Base-by-base conservation (phyloP, 1,284 basidiomycete species). In the Ustilago xerochloae region DNA sequence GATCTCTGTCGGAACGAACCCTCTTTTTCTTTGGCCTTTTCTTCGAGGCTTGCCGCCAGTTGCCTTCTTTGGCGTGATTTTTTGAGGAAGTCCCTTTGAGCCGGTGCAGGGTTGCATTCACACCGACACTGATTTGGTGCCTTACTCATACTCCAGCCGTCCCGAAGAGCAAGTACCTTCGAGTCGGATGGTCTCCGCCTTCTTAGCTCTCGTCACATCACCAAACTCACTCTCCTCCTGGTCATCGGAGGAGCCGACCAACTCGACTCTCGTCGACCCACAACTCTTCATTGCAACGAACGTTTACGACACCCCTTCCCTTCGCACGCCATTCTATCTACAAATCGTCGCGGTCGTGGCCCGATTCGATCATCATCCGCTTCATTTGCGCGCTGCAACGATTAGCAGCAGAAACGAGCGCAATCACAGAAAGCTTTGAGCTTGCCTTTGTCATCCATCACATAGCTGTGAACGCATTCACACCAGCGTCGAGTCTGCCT, bases 171-270 rank as follows among this genome's bases (percentile, higher is more conserved):
- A 20, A 20, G 35, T n/a, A 8, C 12, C 7, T 6, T 26, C 35
- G n/a, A n/a, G n/a, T n/a, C n/a, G n/a, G n/a, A n/a, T 28, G 20
- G 28, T 50, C 47, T 60, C 57, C 30, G 46, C 24, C 32, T 33
- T 10, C 12, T 26, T 1, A 16, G 26, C 20, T 60, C 28, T 24
- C 33, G 43, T 60, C 57, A 36, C 47, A 22, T 49, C 57, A 52
- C 28, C 48, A 52, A 39, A 32, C n/a, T 46, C 8, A 22, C 35
- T 10, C 47, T 29, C 6, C 47, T 51, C 38, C 57, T 50, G 28
- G 28, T 46, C 57, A 50, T 50, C 39, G 24, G 48, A 38, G 38
- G 29, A 26, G 30, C 24, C 32, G 33, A 52, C 26, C n/a, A n/a
- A n/a, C 49, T 47, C 48, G 32, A 52, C 47, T 49, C 15, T 32